These are phyloP conservation scores for Barnettozyma sucrosica DNA, from an alignment of 805 yeast species.

Conservation along the genomic window DNA sequence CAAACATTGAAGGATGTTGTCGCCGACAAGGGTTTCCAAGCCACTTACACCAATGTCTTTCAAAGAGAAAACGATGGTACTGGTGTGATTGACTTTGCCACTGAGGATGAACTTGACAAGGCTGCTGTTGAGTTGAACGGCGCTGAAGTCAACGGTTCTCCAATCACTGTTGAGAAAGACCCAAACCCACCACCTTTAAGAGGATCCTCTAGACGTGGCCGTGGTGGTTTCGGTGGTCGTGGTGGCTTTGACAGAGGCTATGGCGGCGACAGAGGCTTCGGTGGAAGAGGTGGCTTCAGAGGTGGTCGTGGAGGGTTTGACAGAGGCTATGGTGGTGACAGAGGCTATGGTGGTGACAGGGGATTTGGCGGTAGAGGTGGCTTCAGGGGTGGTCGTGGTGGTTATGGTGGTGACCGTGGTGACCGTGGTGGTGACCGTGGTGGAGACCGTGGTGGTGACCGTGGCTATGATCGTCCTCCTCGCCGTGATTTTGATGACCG, in stretches of 20 bases:
- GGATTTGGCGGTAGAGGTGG: constrained; percentile 28
- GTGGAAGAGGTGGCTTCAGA: constrained; percentile 41
- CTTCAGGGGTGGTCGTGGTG: constrained; percentile 35
- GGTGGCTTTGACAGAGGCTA: constrained; percentile 37
- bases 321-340: constrained; percentile 36
- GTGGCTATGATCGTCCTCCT: constrained; percentile 16
- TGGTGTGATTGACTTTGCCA: constrained; percentile 41
- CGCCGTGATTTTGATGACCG: constrained; percentile 11
- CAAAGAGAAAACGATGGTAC: constrained; percentile 41
- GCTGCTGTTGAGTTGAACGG: constrained; percentile 73
- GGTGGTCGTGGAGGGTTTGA: constrained; percentile 36
- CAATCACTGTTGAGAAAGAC: constrained; percentile 75
- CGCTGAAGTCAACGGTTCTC: constrained; percentile 62
- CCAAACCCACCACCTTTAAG: constrained; percentile 46
- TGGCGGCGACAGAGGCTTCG: constrained; percentile 33
- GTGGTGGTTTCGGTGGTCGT: constrained; percentile 34
- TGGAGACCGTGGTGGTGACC: constrained; percentile 26
- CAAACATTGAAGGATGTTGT: constrained; percentile 88
- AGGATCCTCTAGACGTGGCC: constrained; percentile 38
- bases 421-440: constrained; percentile 21
- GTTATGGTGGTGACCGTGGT: constrained; percentile 27
- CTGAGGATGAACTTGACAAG: constrained; percentile 68
- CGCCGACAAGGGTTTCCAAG: constrained; percentile 63
- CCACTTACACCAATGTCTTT: constrained; percentile 50
- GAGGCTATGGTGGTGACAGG: constrained; percentile 37